Evolutionary conservation across 306 rosid species (phyloP).

Genomic region (Urtica urens): DNA sequence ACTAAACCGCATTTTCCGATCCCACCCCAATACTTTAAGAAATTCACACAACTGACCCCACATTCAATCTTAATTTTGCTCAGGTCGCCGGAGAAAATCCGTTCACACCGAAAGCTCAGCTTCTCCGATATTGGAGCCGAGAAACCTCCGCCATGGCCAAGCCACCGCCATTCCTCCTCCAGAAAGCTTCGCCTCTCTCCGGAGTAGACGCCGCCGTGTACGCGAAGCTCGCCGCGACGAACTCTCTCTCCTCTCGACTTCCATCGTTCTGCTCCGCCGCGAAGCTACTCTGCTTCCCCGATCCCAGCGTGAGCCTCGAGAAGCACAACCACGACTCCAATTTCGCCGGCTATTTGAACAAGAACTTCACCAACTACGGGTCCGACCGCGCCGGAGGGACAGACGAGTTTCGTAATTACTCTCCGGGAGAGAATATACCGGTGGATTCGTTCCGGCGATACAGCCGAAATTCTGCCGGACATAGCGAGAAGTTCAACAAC

Average conservation of each 20-base stretch:
- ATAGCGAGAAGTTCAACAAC: conserved; percentile 41
- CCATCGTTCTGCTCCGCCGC: conserved; percentile 79
- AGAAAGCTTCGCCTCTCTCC: conserved; percentile 66
- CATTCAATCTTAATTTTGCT: conserved; percentile 8
- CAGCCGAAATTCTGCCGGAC: conserved; percentile 58
- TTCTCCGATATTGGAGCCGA: conserved; percentile 76
- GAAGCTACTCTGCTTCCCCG: conserved; percentile 63
- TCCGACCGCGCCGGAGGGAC: conserved; percentile 53
- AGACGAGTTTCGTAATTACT: conserved; percentile 74
- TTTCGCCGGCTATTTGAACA: conserved; percentile 35
- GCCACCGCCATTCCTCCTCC: conserved; percentile 39
- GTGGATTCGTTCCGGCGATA: conserved; percentile 82
- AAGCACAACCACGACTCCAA: conserved; percentile 47
- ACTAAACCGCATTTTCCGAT: not conserved
- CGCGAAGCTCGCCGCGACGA: conserved; percentile 44
- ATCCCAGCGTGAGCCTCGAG: conserved; percentile 40
- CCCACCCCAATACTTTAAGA: not conserved
- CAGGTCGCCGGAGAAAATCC: conserved; percentile 62
- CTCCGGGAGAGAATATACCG: conserved; percentile 36
- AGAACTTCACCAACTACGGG: conserved; percentile 83
- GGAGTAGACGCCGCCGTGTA: conserved; percentile 52
- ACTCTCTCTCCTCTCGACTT: conserved; percentile 42
- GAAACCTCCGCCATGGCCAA: conserved; percentile 54
- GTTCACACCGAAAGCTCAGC: conserved; percentile 58
- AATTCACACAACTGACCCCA: not conserved